These are phyloP conservation scores for Venturia pyrina DNA, from an alignment of 2,329 filamentous ascomycete species.

Conservation along the genomic window DNA sequence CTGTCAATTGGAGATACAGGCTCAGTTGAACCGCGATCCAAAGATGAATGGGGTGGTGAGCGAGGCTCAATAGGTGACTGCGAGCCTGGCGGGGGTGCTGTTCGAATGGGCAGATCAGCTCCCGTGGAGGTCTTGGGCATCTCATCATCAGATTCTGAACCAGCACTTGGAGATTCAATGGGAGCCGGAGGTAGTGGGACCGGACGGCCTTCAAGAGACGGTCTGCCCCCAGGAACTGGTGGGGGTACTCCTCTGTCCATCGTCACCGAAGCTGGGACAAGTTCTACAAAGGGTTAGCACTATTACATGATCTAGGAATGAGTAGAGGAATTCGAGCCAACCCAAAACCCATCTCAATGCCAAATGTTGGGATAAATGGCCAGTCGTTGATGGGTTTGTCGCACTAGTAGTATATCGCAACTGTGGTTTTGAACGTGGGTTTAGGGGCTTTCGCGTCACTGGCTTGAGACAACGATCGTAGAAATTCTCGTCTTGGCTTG, in stretches of 20 bases:
- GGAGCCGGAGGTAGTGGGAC: conserved; percentile 37
- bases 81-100: conserved; percentile 23
- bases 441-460: conserved; percentile 1
- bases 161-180: conserved; percentile 58
- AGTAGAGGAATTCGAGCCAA: neutral
- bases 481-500: neutral
- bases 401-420: neutral
- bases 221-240: conserved; percentile 5
- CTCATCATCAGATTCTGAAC: conserved; percentile 85
- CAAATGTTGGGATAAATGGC: neutral
- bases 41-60: conserved; percentile 11
- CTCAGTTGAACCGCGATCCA: conserved; percentile 30
- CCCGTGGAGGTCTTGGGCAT: conserved; percentile 30
- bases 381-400: neutral
- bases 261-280: neutral
- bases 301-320: neutral
- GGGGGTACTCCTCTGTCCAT: conserved; percentile 8
- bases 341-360: neutral
- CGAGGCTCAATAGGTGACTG: conserved; percentile 19
- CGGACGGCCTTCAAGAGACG: conserved; percentile 21
- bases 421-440: neutral
- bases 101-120: neutral
- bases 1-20: conserved; percentile 36
- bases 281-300: conserved; percentile 1
- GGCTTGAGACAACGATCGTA: neutral